Evolutionary conservation across 1,284 basidiomycete species (phyloP).

Genomic region (Austroboletus sp.): DNA sequence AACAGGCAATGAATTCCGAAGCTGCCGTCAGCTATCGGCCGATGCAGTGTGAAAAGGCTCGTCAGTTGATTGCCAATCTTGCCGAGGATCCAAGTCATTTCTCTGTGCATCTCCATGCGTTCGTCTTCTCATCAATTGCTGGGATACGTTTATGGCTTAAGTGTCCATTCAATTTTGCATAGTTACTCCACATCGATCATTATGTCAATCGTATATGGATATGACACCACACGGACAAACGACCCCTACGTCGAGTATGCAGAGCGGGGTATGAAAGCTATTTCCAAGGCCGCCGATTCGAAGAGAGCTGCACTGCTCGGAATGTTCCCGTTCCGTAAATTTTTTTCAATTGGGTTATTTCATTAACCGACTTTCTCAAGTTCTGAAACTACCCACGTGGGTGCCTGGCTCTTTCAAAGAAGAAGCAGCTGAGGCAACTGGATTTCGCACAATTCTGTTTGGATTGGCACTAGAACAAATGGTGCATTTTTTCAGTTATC

Average conservation of each 20-base stretch:
- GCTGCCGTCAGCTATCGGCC: conserved; percentile 17
- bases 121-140: conserved; percentile 6
- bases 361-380: conserved; percentile 10
- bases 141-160: background rate
- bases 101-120: conserved; percentile 20
- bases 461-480: conserved; percentile 22
- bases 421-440: conserved; percentile 16
- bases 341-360: background rate
- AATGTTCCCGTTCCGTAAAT: conserved; percentile 26
- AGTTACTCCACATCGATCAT: conserved; percentile 27
- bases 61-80: conserved; percentile 21
- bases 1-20: conserved; percentile 18
- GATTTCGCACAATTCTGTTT: conserved; percentile 22
- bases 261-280: conserved; percentile 19
- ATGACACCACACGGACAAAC: conserved; percentile 17
- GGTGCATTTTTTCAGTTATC: conserved; percentile 7
- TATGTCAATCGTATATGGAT: conserved; percentile 28
- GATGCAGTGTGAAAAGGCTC: conserved; percentile 23
- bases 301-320: conserved; percentile 23
- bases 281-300: conserved; percentile 18
- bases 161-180: background rate
- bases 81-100: conserved; percentile 18
- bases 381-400: conserved; percentile 25
- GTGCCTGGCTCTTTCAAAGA: conserved; percentile 24
- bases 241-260: conserved; percentile 24